phyloP scores from a whole-genome alignment of 306 rosid genomes.

The Medicago arabica region DNA sequence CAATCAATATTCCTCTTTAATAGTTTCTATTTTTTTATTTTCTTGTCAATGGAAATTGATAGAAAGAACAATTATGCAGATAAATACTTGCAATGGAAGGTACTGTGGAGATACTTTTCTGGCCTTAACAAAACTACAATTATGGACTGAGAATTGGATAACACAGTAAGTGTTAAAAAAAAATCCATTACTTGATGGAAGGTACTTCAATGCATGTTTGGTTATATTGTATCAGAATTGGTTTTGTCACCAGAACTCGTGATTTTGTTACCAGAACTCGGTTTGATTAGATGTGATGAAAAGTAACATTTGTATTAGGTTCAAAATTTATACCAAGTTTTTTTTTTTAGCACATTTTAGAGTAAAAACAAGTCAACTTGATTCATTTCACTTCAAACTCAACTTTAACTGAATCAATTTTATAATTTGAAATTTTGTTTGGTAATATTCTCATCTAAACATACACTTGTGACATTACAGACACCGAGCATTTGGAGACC shows the following conservation, averaged over 20 bases:
- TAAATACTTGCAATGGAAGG: conserved; percentile 37
- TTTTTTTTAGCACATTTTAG: too few species aligned
- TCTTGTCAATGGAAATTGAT: conserved; percentile 12
- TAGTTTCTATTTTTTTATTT: neutral
- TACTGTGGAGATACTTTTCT: conserved; percentile 38
- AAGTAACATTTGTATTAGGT: too few species aligned
- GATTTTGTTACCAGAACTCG: too few species aligned
- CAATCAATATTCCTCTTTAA: neutral
- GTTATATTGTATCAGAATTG: neutral
- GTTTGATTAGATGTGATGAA: neutral
- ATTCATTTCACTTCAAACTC: too few species aligned
- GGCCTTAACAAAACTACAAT: conserved; percentile 31
- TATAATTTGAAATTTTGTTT: neutral
- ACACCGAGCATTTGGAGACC: conserved; percentile 38
- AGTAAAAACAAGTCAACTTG: too few species aligned
- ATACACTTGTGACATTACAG: neutral
- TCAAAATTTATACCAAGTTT: too few species aligned
- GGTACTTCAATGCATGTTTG: neutral
- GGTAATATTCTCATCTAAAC: neutral
- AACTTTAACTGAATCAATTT: neutral
- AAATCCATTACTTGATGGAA: neutral
- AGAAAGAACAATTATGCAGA: conserved; percentile 23
- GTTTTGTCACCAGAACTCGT: neutral
- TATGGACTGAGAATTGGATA: conserved; percentile 40
- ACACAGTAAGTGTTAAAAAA: conserved; percentile 30